phyloP scores from a whole-genome alignment of 345 rosid species.

The Eucalyptus cloeziana region DNA sequence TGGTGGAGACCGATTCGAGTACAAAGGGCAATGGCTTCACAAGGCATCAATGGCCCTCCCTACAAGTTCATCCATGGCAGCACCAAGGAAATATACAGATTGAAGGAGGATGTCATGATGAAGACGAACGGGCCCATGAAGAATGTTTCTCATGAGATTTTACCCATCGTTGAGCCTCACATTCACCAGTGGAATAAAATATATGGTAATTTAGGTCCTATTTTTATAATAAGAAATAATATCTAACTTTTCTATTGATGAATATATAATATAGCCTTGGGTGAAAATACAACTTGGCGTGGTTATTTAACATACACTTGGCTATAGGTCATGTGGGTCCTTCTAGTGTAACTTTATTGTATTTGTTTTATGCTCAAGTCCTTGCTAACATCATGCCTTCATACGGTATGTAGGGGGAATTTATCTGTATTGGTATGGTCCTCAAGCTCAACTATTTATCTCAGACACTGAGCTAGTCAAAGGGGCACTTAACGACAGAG shows the following conservation, averaged over 20 bases:
- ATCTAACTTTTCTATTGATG: too few species aligned
- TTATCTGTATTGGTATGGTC: background rate
- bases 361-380: background rate
- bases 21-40: background rate
- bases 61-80: background rate
- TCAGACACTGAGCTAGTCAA: background rate
- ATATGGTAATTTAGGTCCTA: too few species aligned
- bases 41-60: background rate
- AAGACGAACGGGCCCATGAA: background rate
- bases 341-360: too few species aligned
- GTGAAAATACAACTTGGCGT: too few species aligned
- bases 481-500: slow-evolving; percentile 2
- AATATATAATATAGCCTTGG: too few species aligned
- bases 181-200: background rate
- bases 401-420: background rate
- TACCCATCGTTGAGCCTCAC: background rate
- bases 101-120: background rate
- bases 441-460: background rate
- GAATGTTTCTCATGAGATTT: background rate
- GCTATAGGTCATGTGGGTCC: background rate
- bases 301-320: too few species aligned
- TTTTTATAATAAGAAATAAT: too few species aligned
- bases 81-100: background rate
- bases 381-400: background rate
- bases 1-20: background rate